Evolutionary conservation across 495 filamentous ascomycete genomes (phyloP), one percentile per base, ranked within the genome.

Genomic region (Penicillium riverlandense): DNA sequence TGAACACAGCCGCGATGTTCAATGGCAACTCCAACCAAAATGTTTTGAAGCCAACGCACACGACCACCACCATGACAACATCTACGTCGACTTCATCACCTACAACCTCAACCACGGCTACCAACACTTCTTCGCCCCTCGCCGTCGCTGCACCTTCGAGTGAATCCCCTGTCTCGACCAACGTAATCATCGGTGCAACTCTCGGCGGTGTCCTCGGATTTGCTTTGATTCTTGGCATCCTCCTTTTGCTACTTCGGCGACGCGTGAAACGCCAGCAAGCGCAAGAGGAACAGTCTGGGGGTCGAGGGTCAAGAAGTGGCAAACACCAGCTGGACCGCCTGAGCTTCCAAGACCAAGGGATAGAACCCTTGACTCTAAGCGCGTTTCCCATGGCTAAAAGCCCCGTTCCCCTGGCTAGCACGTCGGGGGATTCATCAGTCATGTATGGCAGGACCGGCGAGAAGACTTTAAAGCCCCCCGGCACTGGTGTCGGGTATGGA

Each of bases 201-300:
- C 74, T 98, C 1, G 89, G 90, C 4, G 79, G 81, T 11, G 76
- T 96, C 15, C 74, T 88, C 42, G 89, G 84, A 1, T 61, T 85
- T 38, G 82, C 78, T 11, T 61, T 83, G 1, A 59, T 96, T 8
- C 63, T 96, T n/a, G 68, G 84, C 9, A 43, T 82, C 8, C 49
- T 86, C 4, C 72, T 96, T 11, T 66, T 90, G 38, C 69, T 85
- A 27, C 63, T 98, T 9, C 76, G 80, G 53, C 76, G 80, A 52
- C 82, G 80, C 45, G 69, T 74, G 42, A 72, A 76, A 48, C 63
- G 81, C 48, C 64, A 76, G 48, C 63, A 80, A 48, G 64, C 67
- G 22, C 71, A 75, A 62, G 74, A 79, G 43, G 47, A 64, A 51
- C 66, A 74, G 30, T 49, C 52, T n/a, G 63, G 69, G 6, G 32